Conservation (phyloP, 2,329 filamentous ascomycete species). For the Botrytis deweyae region DNA sequence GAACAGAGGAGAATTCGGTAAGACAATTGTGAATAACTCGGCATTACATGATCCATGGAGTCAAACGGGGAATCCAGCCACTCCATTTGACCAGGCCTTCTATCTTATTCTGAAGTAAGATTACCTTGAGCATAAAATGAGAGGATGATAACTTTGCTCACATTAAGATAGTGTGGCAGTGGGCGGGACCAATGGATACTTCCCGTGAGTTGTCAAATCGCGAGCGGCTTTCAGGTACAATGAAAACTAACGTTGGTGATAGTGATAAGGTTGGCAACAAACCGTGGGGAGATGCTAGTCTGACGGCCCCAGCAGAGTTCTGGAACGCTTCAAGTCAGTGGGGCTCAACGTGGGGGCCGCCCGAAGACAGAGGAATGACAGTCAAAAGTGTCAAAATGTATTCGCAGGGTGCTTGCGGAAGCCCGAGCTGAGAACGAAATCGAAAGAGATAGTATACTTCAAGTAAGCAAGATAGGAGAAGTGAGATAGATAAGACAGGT, state of each 20-base stretch:
- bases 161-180: constrained; percentile 44
- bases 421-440: constrained; percentile 8
- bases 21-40: constrained; percentile 44
- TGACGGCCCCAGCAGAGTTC: constrained; percentile 45
- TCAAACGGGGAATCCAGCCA: constrained; percentile 39
- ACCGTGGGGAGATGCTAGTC: constrained; percentile 48
- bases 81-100: constrained; percentile 53
- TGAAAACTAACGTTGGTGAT: constrained; percentile 33
- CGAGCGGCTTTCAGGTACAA: background rate
- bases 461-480: background rate
- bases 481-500: background rate
- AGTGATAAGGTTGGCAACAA: constrained; percentile 46
- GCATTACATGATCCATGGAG: constrained; percentile 48
- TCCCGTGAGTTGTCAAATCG: constrained; percentile 39
- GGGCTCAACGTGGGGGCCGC: constrained; percentile 47
- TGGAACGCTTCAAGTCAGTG: constrained; percentile 45
- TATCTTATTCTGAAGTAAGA: constrained; percentile 48
- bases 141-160: background rate
- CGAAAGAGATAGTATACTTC: background rate
- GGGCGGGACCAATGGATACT: constrained; percentile 50
- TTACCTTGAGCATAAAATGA: background rate
- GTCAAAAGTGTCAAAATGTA: constrained; percentile 31
- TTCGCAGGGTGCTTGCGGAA: constrained; percentile 22
- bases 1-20: constrained; percentile 45
- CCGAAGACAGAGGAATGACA: constrained; percentile 27